Conservation (phyloP, 495 filamentous ascomycete genomes). For the Beverwykella pulmonaria region DNA sequence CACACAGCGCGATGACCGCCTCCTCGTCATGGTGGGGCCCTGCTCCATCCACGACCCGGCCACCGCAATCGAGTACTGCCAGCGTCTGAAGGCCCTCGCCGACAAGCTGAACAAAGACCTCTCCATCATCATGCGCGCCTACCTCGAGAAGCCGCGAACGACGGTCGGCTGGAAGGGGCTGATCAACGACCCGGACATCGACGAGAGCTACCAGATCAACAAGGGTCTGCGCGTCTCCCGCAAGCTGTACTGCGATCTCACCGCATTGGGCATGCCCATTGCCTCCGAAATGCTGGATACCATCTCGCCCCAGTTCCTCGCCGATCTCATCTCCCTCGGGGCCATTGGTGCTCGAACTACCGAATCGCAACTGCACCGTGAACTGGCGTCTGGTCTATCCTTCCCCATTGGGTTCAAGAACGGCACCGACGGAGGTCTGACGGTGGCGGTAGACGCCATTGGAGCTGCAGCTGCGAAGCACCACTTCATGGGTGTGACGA, state of each 20-base stretch:
- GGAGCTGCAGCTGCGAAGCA: conserved; percentile 88
- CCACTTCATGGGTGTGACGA: conserved; percentile 99
- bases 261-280: conserved; percentile 83
- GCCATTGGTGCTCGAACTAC: conserved; percentile 98
- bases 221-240: conserved; percentile 89
- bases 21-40: conserved; percentile 91
- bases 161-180: conserved; percentile 99
- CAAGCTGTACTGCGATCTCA: conserved; percentile 89
- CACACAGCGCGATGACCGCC: conserved; percentile 76
- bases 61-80: conserved; percentile 83
- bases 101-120: conserved; percentile 79
- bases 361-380: conserved; percentile 92
- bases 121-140: conserved; percentile 94
- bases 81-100: conserved; percentile 71
- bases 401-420: conserved; percentile 99
- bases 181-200: conserved; percentile 98
- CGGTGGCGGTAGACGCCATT: conserved; percentile 95
- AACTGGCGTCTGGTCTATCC: conserved; percentile 92
- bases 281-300: conserved; percentile 98
- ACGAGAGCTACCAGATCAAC: conserved; percentile 98
- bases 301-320: conserved; percentile 94
- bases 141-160: conserved; percentile 98
- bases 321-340: conserved; percentile 91
- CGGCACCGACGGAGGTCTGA: conserved; percentile 91
- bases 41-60: conserved; percentile 97